Evolutionary conservation across 192 early-diverging fungal genomes (phyloP).

Genomic region (Chytriomyces sp.): DNA sequence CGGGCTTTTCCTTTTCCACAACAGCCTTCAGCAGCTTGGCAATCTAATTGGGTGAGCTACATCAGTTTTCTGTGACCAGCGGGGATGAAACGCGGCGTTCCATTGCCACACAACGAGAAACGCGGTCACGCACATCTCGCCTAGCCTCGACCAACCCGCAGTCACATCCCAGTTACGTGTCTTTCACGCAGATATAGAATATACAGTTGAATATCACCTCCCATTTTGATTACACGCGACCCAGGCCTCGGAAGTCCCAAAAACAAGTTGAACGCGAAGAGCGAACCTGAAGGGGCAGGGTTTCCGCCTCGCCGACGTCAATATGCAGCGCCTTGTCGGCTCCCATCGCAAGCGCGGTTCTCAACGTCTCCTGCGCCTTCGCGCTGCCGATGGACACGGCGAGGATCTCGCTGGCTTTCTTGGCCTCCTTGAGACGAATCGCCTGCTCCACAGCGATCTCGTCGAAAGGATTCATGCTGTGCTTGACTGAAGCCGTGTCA

Average conservation of each 20-base stretch:
- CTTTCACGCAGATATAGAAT: too few species aligned
- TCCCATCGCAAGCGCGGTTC: conserved; percentile 97
- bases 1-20: conserved; percentile 86
- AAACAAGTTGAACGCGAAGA: too few species aligned
- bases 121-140: neutral
- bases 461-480: conserved; percentile 99
- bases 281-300: conserved; percentile 74
- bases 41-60: conserved; percentile 47
- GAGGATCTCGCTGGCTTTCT: conserved; percentile 77
- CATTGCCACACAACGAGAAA: neutral
- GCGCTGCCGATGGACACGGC: conserved; percentile 86
- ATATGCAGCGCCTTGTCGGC: conserved; percentile 95
- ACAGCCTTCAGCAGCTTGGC: conserved; percentile 93
- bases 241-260: too few species aligned
- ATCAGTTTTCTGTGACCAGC: neutral
- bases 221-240: too few species aligned
- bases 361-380: conserved; percentile 88
- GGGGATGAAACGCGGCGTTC: neutral
- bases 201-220: too few species aligned
- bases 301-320: conserved; percentile 71
- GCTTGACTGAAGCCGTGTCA: conserved; percentile 69
- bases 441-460: conserved; percentile 99
- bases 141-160: too few species aligned
- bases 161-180: too few species aligned
- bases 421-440: conserved; percentile 86